Percentiles rank a stretch among this genome's conserved stretches.
These are phyloP conservation scores for Malus hybrid DNA, from an alignment of 331 rosid genomes.

Conservation along the genomic window DNA sequence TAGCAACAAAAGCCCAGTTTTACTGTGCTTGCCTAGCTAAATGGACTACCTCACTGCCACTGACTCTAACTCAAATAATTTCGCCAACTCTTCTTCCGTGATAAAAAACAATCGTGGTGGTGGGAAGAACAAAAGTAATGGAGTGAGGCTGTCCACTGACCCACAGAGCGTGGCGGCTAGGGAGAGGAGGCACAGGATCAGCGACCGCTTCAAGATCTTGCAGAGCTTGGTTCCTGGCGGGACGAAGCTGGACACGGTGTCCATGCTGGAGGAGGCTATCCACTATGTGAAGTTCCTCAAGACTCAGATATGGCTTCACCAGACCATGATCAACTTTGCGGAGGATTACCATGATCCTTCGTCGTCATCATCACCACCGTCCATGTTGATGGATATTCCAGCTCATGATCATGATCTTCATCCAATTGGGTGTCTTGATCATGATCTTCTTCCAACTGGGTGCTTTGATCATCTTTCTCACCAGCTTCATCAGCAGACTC, in stretches of 20 bases:
- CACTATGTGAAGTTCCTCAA: conserved; percentile 81
- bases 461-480: not conserved
- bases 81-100: conserved; percentile 3
- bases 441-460: not conserved
- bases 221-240: conserved; percentile 94
- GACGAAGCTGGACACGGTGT: conserved; percentile 83
- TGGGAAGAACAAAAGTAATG: conserved; percentile 2
- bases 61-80: conserved; percentile 13
- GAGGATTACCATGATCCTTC: not conserved
- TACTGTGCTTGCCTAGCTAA: not conserved
- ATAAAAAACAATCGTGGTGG: conserved; percentile 1
- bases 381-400: not conserved
- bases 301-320: conserved; percentile 78
- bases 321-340: conserved; percentile 52
- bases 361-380: not conserved
- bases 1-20: not conserved
- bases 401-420: not conserved
- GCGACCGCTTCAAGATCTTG: conserved; percentile 79
- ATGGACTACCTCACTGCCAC: conserved; percentile 25
- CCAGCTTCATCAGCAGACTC: not conserved
- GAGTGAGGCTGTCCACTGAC: conserved; percentile 69
- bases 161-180: conserved; percentile 95
- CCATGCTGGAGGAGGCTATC: conserved; percentile 85
- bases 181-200: conserved; percentile 81
- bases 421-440: not conserved